Percentiles rank a stretch among this genome's conserved stretches.
Evolutionary conservation across 441 rosid species (phyloP).

Genomic region (Pelargonium cotyledonis): DNA sequence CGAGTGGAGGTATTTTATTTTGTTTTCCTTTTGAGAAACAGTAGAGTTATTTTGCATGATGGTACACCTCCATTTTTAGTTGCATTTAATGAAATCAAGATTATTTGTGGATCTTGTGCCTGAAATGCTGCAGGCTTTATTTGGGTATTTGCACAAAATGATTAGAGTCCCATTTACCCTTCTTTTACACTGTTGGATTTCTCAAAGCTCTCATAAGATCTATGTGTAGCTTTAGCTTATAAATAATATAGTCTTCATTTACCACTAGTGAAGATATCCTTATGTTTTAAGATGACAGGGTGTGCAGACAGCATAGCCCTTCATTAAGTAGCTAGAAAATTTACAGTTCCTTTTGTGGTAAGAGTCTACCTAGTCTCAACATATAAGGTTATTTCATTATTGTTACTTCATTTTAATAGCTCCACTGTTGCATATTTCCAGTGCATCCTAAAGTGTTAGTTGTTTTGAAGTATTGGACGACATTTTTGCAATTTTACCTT

Average conservation of each 20-base stretch:
- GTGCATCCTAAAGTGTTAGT: background rate
- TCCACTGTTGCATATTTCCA: background rate
- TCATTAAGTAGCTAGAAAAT: background rate
- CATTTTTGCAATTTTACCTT: background rate
- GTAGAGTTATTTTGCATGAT: background rate
- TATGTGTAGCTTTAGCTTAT: background rate
- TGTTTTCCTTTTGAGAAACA: background rate
- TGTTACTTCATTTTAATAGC: background rate
- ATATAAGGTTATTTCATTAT: background rate
- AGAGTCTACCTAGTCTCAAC: background rate
- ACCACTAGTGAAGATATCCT: background rate
- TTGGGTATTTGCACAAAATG: background rate
- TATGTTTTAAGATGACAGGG: background rate
- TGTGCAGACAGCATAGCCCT: background rate
- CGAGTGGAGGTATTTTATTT: constrained; percentile 61
- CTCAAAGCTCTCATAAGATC: background rate
- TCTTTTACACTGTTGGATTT: background rate
- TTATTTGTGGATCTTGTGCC: background rate
- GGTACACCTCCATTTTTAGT: background rate
- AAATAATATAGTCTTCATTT: too few relatives aligned
- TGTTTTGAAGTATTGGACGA: background rate
- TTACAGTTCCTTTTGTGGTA: background rate
- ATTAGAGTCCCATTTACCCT: background rate
- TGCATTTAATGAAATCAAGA: background rate
- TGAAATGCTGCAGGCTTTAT: background rate